A percentile compares a stretch with the other conserved stretches of the same genome.
Conservation (phyloP, 768 basidiomycete genomes). For the Auricularia sp. region DNA sequence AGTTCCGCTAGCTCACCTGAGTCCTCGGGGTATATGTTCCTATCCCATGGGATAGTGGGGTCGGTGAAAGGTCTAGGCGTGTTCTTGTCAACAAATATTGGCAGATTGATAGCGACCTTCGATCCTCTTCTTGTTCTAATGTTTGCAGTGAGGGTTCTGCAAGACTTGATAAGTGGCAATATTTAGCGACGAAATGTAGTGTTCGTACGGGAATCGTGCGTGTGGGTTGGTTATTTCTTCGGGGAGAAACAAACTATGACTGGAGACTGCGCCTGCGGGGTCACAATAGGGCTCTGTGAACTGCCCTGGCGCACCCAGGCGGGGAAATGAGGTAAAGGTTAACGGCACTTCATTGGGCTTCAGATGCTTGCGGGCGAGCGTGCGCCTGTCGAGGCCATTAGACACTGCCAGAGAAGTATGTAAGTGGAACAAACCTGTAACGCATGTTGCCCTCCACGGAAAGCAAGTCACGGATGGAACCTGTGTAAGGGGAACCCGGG, state of each 20-base stretch:
- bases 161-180: too few relatives aligned
- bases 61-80: constrained; percentile 88
- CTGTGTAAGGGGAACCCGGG: constrained; percentile 90
- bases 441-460: constrained; percentile 93
- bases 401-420: constrained; percentile 89
- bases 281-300: constrained; percentile 88
- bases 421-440: constrained; percentile 64
- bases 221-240: constrained; percentile 96
- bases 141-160: constrained; percentile 92
- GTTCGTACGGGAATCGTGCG: constrained; percentile 86
- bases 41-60: constrained; percentile 82
- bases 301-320: constrained; percentile 75
- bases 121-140: constrained; percentile 83
- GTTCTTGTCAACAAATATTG: constrained; percentile 77
- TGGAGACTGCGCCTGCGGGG: constrained; percentile 67
- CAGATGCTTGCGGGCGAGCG: constrained; percentile 72
- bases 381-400: constrained; percentile 46
- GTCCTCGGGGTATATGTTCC: constrained; percentile 74
- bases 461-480: constrained; percentile 73
- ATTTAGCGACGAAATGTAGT: background rate
- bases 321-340: constrained; percentile 89
- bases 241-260: constrained; percentile 88
- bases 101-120: constrained; percentile 92
- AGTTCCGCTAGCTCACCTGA: constrained; percentile 40
- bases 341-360: constrained; percentile 79